Evolutionary conservation across 495 filamentous ascomycete genomes (phyloP).

Genomic region (Apiosordaria backusii): DNA sequence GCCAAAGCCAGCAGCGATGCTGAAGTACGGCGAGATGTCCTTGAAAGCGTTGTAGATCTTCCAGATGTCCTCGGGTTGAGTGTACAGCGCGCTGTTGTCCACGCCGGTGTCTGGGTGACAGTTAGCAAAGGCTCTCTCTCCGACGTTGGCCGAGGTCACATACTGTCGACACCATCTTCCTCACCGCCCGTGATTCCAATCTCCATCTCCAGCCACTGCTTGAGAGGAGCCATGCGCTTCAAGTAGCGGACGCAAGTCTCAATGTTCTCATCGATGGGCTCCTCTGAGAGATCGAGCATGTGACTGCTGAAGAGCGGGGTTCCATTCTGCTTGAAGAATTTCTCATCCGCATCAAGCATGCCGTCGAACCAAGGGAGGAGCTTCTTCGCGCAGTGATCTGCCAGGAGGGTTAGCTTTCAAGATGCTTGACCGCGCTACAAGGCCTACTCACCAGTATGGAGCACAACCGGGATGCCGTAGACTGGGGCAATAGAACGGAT

Average conservation of each 20-base stretch:
- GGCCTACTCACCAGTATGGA: too few relatives aligned
- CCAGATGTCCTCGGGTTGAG: conserved; percentile 93
- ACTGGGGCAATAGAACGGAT: conserved; percentile 81
- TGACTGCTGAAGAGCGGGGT: conserved; percentile 92
- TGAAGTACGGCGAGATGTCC: conserved; percentile 88
- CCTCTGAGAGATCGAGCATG: conserved; percentile 96
- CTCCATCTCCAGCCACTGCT: conserved; percentile 99
- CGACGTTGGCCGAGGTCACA: background rate
- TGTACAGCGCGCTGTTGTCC: conserved; percentile 96
- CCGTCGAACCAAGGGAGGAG: conserved; percentile 90
- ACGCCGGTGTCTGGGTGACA: conserved; percentile 37
- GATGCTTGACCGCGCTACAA: too few relatives aligned
- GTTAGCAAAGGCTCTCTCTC: background rate
- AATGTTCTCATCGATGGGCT: conserved; percentile 85
- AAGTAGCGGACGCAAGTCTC: conserved; percentile 84
- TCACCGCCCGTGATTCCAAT: conserved; percentile 62
- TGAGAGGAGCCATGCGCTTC: conserved; percentile 87
- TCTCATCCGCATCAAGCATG: conserved; percentile 89
- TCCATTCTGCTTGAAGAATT: conserved; percentile 85
- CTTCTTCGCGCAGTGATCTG: conserved; percentile 90
- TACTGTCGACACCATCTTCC: conserved; percentile 66
- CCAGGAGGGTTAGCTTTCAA: too few relatives aligned
- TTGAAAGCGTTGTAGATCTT: conserved; percentile 74
- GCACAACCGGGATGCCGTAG: conserved; percentile 87
- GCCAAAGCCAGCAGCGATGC: conserved; percentile 89